A percentile compares a stretch with the other conserved stretches of the same genome.
phyloP scores from a whole-genome alignment of 2,329 filamentous ascomycete genomes.

The Trichophyton rubrum region DNA sequence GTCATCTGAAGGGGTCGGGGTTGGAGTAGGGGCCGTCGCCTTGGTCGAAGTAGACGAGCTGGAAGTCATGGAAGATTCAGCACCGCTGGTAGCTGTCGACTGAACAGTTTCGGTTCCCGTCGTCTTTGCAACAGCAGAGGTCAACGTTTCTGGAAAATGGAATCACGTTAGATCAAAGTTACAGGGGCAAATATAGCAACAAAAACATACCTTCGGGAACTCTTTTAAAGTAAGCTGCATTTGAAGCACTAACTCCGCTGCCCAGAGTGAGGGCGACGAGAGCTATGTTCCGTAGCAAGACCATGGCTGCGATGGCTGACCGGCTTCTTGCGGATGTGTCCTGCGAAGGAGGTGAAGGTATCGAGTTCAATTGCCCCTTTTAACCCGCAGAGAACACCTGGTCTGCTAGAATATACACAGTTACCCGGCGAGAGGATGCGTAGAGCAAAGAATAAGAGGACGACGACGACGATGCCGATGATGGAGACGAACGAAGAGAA shows the following conservation, averaged over 20 bases:
- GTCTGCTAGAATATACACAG: background rate
- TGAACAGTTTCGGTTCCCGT: background rate
- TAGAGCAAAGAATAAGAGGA: background rate
- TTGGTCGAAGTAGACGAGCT: background rate
- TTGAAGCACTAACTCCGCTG: background rate
- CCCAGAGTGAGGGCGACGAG: background rate
- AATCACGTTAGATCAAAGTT: background rate
- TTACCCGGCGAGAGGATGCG: background rate
- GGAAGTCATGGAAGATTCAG: background rate
- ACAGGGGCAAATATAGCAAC: background rate
- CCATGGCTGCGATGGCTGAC: background rate
- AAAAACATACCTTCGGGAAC: background rate
- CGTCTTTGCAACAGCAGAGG: background rate
- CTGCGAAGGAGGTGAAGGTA: background rate
- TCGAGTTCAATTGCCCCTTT: background rate
- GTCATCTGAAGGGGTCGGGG: background rate
- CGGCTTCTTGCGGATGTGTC: background rate
- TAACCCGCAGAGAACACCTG: background rate
- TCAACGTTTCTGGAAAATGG: background rate
- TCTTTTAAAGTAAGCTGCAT: conserved; percentile 1
- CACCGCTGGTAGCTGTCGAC: background rate
- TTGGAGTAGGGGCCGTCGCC: background rate
- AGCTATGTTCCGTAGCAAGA: background rate
- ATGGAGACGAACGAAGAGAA: background rate
- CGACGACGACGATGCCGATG: background rate